These are phyloP conservation scores for Coemansia sp. DNA, from an alignment of 192 early-diverging fungal species.

Conservation along the genomic window DNA sequence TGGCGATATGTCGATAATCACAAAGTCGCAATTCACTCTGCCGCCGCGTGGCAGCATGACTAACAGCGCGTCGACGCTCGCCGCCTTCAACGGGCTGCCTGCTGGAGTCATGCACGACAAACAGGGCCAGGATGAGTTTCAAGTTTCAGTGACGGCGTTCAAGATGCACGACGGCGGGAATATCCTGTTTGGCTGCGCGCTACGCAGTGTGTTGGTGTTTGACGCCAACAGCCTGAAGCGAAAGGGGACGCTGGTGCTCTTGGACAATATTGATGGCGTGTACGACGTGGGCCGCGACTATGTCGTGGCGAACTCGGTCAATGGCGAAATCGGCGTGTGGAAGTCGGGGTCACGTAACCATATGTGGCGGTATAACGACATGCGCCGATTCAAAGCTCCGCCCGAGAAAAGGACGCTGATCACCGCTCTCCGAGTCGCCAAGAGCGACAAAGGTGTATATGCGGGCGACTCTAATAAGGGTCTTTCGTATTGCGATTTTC, in stretches of 20 bases:
- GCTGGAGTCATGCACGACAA: constrained; percentile 14
- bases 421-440: constrained; percentile 31
- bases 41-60: constrained; percentile 20
- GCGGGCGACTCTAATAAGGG: constrained; percentile 24
- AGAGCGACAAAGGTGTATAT: constrained; percentile 21
- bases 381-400: constrained; percentile 27
- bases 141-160: constrained; percentile 16
- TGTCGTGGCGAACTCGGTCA: constrained; percentile 41
- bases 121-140: constrained; percentile 22
- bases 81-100: constrained; percentile 22
- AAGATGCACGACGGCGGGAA: constrained; percentile 39
- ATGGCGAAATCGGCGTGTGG: constrained; percentile 49
- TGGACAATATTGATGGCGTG: constrained; percentile 39
- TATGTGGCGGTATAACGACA: constrained; percentile 51
- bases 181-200: constrained; percentile 43
- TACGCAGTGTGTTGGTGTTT: constrained; percentile 33
- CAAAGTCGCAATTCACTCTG: constrained; percentile 25
- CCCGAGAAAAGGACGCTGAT: not conserved
- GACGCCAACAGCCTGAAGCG: constrained; percentile 24
- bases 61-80: constrained; percentile 17
- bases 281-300: constrained; percentile 47
- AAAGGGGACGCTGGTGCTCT: constrained; percentile 31
- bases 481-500: constrained; percentile 43
- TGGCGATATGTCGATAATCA: constrained; percentile 20
- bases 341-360: constrained; percentile 39